Evolutionary conservation across 2,329 filamentous ascomycete genomes (phyloP).

Genomic region (Ambrosiella beaveri): DNA sequence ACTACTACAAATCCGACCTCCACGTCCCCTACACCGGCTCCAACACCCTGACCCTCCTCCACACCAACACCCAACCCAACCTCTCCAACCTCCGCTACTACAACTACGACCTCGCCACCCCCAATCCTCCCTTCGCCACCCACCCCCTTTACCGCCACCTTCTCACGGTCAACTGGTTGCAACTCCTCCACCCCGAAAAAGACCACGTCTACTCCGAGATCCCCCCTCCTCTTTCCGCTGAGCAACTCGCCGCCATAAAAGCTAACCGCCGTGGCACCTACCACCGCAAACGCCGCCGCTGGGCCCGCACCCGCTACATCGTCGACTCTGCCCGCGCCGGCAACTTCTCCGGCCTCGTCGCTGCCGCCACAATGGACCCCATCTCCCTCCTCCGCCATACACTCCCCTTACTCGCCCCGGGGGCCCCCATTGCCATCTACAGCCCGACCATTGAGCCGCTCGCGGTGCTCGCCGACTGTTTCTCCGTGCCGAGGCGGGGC

Average conservation of each 20-base stretch:
- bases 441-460: slow-evolving; percentile 66
- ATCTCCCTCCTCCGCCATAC: slow-evolving; percentile 55
- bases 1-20: slow-evolving; percentile 27
- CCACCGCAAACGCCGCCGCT: slow-evolving; percentile 74
- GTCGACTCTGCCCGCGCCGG: slow-evolving; percentile 60
- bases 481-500: slow-evolving; percentile 60
- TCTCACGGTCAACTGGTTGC: slow-evolving; percentile 77
- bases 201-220: slow-evolving; percentile 58
- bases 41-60: slow-evolving; percentile 68
- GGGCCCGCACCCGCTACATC: slow-evolving; percentile 52
- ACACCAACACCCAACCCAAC: slow-evolving; percentile 73
- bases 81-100: slow-evolving; percentile 80
- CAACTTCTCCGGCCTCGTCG: slow-evolving; percentile 65
- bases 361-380: slow-evolving; percentile 70
- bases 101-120: slow-evolving; percentile 56
- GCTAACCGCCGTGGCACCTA: slow-evolving; percentile 68
- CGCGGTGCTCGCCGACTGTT: slow-evolving; percentile 61
- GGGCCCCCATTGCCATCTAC: slow-evolving; percentile 74
- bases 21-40: slow-evolving; percentile 48
- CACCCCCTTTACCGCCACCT: slow-evolving; percentile 75
- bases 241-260: slow-evolving; percentile 54
- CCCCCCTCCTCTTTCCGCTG: slow-evolving; percentile 40
- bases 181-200: slow-evolving; percentile 59
- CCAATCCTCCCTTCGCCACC: slow-evolving; percentile 35
- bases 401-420: slow-evolving; percentile 66